These are phyloP conservation scores for Diaporthe vexans DNA, from an alignment of 2,329 filamentous ascomycete genomes.

Conservation along the genomic window DNA sequence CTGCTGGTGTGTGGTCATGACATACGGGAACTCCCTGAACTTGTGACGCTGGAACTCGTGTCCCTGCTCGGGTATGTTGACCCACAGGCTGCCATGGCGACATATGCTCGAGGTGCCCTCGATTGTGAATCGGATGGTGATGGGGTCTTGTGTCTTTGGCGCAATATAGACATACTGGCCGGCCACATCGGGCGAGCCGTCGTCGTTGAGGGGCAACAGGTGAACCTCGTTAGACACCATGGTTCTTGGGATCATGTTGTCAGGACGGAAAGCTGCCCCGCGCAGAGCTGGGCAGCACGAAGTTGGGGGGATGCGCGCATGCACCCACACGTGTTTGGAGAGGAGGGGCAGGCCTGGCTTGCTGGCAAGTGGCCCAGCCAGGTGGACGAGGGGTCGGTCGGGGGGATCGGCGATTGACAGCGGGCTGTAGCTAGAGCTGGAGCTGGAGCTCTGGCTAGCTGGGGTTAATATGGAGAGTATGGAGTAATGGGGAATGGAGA, in stretches of 20 bases:
- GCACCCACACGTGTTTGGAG: constrained; percentile 39
- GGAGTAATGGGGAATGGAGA: neutral
- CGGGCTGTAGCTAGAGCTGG: too few species aligned
- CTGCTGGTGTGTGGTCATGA: constrained; percentile 36
- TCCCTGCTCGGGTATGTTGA: constrained; percentile 89
- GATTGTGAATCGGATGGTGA: constrained; percentile 89
- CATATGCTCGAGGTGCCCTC: constrained; percentile 97
- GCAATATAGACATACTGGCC: constrained; percentile 94
- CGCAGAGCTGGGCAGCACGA: constrained; percentile 36
- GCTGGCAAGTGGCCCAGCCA: constrained; percentile 18
- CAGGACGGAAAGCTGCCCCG: constrained; percentile 34
- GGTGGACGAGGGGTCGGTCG: neutral
- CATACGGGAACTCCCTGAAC: constrained; percentile 92
- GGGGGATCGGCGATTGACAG: constrained; percentile 33
- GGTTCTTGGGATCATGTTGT: constrained; percentile 70
- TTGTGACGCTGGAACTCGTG: constrained; percentile 81
- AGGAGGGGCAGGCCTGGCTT: constrained; percentile 32
- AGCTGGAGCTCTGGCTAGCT: constrained; percentile 28
- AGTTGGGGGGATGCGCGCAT: constrained; percentile 33
- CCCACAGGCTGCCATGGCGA: constrained; percentile 93
- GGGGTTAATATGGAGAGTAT: constrained; percentile 23
- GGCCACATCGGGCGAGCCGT: constrained; percentile 90
- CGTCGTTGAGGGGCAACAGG: constrained; percentile 89
- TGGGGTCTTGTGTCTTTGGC: constrained; percentile 78
- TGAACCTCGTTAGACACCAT: constrained; percentile 83